These are phyloP conservation scores for Phytophthora fragariaefolia DNA, from an alignment of 352 stramenopile species.

Conservation along the genomic window DNA sequence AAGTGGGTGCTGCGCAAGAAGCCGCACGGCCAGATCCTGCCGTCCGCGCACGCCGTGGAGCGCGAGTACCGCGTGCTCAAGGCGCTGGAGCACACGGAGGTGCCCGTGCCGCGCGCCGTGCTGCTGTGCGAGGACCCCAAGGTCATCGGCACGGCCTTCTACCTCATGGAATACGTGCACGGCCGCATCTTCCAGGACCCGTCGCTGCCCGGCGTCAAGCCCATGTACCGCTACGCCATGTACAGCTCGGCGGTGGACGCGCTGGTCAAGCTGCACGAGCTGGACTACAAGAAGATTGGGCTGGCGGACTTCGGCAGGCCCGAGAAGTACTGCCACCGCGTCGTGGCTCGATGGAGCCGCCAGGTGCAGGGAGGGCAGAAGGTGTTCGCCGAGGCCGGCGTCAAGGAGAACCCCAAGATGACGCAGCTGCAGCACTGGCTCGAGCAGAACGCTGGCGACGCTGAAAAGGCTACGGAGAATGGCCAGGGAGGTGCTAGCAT, in stretches of 20 bases:
- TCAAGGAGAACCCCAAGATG: conserved; percentile 70
- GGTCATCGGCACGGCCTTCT: conserved; percentile 79
- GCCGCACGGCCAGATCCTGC: conserved; percentile 79
- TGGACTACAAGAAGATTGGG: conserved; percentile 68
- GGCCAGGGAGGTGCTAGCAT: conserved; percentile 45
- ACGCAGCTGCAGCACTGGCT: conserved; percentile 65
- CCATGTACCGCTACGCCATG: conserved; percentile 83
- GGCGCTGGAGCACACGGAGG: conserved; percentile 70
- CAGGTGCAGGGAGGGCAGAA: conserved; percentile 62
- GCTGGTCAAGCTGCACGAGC: conserved; percentile 64
- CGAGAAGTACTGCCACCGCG: conserved; percentile 76
- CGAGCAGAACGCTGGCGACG: conserved; percentile 49
- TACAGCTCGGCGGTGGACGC: conserved; percentile 77
- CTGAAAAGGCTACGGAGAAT: conserved; percentile 49
- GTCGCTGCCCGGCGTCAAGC: conserved; percentile 62
- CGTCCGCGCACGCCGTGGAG: conserved; percentile 82
- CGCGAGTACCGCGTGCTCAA: conserved; percentile 78
- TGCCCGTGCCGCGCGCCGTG: conserved; percentile 70
- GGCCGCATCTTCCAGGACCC: conserved; percentile 82
- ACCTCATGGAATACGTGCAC: conserved; percentile 85
- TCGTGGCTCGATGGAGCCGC: conserved; percentile 74
- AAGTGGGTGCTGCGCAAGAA: conserved; percentile 89
- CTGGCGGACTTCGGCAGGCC: conserved; percentile 66
- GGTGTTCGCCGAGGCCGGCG: conserved; percentile 53
- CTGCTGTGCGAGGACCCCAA: conserved; percentile 67